phyloP scores from a whole-genome alignment of 2,329 filamentous ascomycete genomes.

The Ophiostoma sp. region DNA sequence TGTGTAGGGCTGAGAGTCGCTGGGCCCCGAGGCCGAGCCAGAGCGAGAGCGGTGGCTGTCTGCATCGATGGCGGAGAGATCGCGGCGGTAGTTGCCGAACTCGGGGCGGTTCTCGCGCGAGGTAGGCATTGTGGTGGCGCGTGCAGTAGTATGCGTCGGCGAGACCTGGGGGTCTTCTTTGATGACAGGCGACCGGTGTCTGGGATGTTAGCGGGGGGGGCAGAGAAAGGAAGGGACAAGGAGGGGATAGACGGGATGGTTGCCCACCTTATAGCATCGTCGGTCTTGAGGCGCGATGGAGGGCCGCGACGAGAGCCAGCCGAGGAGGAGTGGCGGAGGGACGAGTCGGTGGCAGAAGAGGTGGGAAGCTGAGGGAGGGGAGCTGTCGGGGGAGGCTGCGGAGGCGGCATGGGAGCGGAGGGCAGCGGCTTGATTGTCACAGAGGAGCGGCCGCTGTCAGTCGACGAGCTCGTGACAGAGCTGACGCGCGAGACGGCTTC shows the following conservation, averaged over 20 bases:
- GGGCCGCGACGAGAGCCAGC: slow-evolving; percentile 34
- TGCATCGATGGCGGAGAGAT: slow-evolving; percentile 59
- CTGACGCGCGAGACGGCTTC: slow-evolving; percentile 59
- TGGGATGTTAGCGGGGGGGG: no score
- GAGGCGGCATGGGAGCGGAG: not conserved
- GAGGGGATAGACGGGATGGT: no score
- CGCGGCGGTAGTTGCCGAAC: slow-evolving; percentile 65
- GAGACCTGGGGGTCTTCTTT: slow-evolving; percentile 44
- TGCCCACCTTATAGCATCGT: slow-evolving; percentile 36
- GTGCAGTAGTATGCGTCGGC: slow-evolving; percentile 38
- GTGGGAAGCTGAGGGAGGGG: slow-evolving; percentile 11
- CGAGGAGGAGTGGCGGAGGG: slow-evolving; percentile 20
- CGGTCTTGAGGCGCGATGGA: slow-evolving; percentile 50
- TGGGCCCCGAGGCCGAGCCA: not conserved
- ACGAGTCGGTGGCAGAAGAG: slow-evolving; percentile 14
- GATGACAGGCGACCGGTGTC: slow-evolving; percentile 21
- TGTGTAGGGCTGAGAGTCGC: not conserved
- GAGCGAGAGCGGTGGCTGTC: slow-evolving; percentile 3
- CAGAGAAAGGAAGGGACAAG: no score
- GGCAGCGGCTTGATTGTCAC: slow-evolving; percentile 50
- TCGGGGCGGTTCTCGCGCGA: slow-evolving; percentile 56
- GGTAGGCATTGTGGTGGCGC: slow-evolving; percentile 41
- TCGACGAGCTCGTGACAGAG: slow-evolving; percentile 58
- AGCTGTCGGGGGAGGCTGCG: slow-evolving; percentile 10
- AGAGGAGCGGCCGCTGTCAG: slow-evolving; percentile 57